A percentile compares a stretch with the other conserved stretches of the same genome.
Evolutionary conservation across 2,329 filamentous ascomycete genomes (phyloP).

Genomic region (Scedosporium boydii): DNA sequence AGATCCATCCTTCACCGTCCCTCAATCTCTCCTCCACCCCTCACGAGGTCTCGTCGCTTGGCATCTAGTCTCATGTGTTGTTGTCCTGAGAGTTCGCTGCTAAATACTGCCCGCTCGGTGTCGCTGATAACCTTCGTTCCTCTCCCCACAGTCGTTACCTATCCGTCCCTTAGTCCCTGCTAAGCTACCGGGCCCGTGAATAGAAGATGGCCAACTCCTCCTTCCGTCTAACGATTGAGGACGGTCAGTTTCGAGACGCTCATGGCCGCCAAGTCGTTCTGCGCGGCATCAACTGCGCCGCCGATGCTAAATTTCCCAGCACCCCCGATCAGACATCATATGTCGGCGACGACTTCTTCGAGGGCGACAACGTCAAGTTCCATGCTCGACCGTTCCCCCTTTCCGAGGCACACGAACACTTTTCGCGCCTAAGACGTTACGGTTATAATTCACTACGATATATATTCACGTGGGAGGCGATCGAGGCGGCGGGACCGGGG

Average conservation of each 20-base stretch:
- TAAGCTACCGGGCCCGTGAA: not conserved
- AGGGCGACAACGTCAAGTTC: conserved; percentile 86
- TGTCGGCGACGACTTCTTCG: conserved; percentile 70
- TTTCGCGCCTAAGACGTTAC: conserved; percentile 74
- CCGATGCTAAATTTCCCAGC: conserved; percentile 82
- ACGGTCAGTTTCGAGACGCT: conserved; percentile 72
- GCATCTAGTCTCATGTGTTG: not conserved
- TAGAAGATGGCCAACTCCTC: conserved; percentile 18
- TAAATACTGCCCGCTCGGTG: not conserved
- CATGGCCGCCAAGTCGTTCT: conserved; percentile 78
- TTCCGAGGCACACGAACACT: conserved; percentile 77
- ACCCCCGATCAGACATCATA: conserved; percentile 76
- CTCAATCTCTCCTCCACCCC: not conserved
- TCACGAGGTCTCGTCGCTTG: not conserved
- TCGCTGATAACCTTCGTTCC: not conserved
- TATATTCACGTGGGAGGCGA: conserved; percentile 98
- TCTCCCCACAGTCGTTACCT: not conserved
- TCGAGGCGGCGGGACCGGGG: conserved; percentile 84
- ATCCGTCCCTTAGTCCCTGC: not conserved
- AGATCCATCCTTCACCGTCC: not conserved
- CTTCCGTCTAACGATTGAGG: conserved; percentile 73
- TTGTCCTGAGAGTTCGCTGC: not conserved
- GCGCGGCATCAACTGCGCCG: conserved; percentile 88
- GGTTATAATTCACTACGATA: conserved; percentile 97
- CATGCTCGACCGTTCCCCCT: conserved; percentile 75